These are phyloP conservation scores for Lepidium aucheri DNA, from an alignment of 345 rosid genomes.

Conservation along the genomic window DNA sequence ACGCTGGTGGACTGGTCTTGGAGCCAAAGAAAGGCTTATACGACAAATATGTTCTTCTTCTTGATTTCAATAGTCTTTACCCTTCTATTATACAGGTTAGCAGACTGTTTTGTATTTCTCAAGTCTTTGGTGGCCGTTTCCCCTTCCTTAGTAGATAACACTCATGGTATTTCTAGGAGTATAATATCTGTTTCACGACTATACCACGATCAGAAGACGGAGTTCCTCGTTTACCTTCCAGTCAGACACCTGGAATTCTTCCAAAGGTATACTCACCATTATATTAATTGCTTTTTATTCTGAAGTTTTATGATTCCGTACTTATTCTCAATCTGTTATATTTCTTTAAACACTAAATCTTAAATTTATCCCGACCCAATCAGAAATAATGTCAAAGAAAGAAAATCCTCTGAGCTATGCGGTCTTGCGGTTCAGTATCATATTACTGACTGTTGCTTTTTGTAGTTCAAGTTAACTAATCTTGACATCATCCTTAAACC, in stretches of 20 bases:
- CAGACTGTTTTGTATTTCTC: slow-evolving; percentile 1
- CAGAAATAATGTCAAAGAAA: neutral
- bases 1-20: slow-evolving; percentile 93
- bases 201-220: slow-evolving; percentile 79
- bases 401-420: neutral
- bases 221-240: slow-evolving; percentile 59
- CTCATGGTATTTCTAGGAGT: slow-evolving; percentile 55
- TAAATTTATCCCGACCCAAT: neutral
- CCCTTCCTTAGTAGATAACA: slow-evolving; percentile 3
- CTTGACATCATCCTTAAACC: neutral
- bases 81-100: slow-evolving; percentile 98
- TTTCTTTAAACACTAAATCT: neutral
- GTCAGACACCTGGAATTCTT: slow-evolving; percentile 68
- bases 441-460: slow-evolving; percentile 10
- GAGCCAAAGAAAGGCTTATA: slow-evolving; percentile 95
- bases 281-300: neutral
- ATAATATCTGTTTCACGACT: slow-evolving; percentile 95
- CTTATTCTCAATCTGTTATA: neutral
- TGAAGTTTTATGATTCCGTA: neutral
- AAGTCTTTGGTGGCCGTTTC: slow-evolving; percentile 9
- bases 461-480: slow-evolving; percentile 5
- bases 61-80: slow-evolving; percentile 96
- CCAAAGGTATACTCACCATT: slow-evolving; percentile 62
- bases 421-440: neutral
- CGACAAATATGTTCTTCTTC: slow-evolving; percentile 88